These are phyloP conservation scores for Phytophthora megakarya DNA, from an alignment of 352 stramenopile species.

Conservation along the genomic window DNA sequence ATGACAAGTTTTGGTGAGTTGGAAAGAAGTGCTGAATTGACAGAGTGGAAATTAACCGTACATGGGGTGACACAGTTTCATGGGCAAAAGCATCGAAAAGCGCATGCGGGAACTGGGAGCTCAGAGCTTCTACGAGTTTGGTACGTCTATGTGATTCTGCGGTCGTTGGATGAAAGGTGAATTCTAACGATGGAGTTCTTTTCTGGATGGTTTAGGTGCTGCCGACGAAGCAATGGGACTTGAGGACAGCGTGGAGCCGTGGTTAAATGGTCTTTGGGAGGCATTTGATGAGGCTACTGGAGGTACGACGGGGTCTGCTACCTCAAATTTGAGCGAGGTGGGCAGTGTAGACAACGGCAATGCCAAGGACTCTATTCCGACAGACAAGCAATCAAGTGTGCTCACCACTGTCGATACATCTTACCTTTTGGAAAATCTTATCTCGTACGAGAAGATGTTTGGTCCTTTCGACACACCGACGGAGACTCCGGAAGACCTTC, in stretches of 20 bases:
- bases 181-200: not conserved
- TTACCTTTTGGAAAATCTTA: slow-evolving; percentile 51
- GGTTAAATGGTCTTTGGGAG: slow-evolving; percentile 66
- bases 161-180: too few relatives aligned
- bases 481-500: slow-evolving; percentile 50
- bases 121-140: slow-evolving; percentile 70
- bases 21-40: not conserved
- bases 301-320: not conserved
- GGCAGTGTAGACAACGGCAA: slow-evolving; percentile 1
- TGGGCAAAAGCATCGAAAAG: slow-evolving; percentile 90
- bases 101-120: slow-evolving; percentile 89
- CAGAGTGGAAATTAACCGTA: not conserved
- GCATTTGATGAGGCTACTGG: slow-evolving; percentile 50
- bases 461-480: slow-evolving; percentile 39
- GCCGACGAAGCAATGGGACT: slow-evolving; percentile 95
- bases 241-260: slow-evolving; percentile 95
- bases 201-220: slow-evolving; percentile 47
- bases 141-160: slow-evolving; percentile 29
- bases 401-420: not conserved
- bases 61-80: slow-evolving; percentile 49
- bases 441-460: slow-evolving; percentile 71
- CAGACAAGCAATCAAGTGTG: not conserved
- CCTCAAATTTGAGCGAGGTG: slow-evolving; percentile 33
- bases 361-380: not conserved
- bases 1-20: slow-evolving; percentile 94